Percentiles rank a stretch among this genome's conserved stretches.
These are phyloP conservation scores for Sordariomycetes sp. DNA, from an alignment of 2,329 filamentous ascomycete genomes.

Conservation along the genomic window DNA sequence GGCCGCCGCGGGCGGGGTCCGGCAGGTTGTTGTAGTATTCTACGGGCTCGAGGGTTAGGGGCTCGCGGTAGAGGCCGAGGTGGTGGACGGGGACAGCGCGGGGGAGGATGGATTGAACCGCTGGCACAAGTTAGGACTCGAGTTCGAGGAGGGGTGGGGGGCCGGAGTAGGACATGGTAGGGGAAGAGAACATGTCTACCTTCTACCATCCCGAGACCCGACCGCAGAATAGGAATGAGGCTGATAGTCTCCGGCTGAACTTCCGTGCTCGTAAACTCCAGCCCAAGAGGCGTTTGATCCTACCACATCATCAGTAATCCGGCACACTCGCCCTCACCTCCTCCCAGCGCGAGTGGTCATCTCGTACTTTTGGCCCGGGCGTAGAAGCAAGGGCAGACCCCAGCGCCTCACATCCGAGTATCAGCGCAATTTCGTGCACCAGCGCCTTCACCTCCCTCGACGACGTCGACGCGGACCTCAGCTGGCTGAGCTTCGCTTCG, in stretches of 20 bases:
- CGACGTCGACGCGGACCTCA: slow-evolving; percentile 59
- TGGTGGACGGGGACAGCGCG: slow-evolving; percentile 74
- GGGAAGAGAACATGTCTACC: slow-evolving; percentile 27
- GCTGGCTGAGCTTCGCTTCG: slow-evolving; percentile 75
- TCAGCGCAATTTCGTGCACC: slow-evolving; percentile 74
- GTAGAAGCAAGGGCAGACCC: slow-evolving; percentile 43
- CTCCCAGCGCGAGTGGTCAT: not conserved
- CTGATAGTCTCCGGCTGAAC: slow-evolving; percentile 56
- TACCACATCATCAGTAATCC: slow-evolving; percentile 21
- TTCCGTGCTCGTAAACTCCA: slow-evolving; percentile 53
- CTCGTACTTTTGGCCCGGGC: slow-evolving; percentile 49
- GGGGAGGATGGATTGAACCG: slow-evolving; percentile 67
- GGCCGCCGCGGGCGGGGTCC: slow-evolving; percentile 41
- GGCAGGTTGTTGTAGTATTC: slow-evolving; percentile 98
- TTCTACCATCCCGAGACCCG: slow-evolving; percentile 83
- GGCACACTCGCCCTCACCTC: no score
- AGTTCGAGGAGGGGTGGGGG: not conserved
- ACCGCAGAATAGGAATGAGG: slow-evolving; percentile 84
- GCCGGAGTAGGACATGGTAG: not conserved
- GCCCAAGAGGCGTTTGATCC: slow-evolving; percentile 69
- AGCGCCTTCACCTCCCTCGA: slow-evolving; percentile 68
- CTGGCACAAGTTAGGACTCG: not conserved
- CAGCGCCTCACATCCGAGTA: slow-evolving; percentile 74
- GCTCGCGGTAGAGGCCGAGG: slow-evolving; percentile 88
- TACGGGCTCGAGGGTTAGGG: slow-evolving; percentile 72